These are phyloP conservation scores for Oehlia diaphana DNA, from an alignment of 192 early-diverging fungal genomes.

Conservation along the genomic window DNA sequence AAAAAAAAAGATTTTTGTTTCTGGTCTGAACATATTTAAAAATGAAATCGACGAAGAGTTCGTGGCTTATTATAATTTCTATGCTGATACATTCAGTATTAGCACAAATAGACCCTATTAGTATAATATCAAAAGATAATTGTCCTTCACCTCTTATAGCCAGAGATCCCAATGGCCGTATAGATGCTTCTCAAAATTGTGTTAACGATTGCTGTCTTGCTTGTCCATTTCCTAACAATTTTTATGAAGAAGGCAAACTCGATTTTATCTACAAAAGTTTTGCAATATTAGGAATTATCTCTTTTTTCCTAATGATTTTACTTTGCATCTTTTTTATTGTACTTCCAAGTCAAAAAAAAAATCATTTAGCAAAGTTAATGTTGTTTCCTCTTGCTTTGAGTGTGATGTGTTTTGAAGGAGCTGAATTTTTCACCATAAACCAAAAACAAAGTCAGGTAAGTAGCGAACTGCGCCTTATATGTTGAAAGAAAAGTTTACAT, in stretches of 20 bases:
- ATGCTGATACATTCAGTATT: background rate
- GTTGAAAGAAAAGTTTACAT: background rate
- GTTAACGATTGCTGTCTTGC: constrained; percentile 5
- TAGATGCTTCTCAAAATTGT: background rate
- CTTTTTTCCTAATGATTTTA: constrained; percentile 19
- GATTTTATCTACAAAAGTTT: background rate
- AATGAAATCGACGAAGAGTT: too few relatives aligned
- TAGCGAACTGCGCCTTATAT: too few relatives aligned
- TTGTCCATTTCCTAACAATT: constrained; percentile 21
- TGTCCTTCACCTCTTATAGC: background rate
- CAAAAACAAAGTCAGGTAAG: constrained; percentile 15
- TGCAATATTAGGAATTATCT: constrained; percentile 11
- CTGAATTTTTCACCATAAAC: constrained; percentile 3
- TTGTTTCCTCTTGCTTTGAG: constrained; percentile 23
- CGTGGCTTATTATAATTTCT: background rate
- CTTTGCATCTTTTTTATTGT: background rate
- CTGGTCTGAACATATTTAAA: too few relatives aligned
- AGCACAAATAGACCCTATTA: background rate
- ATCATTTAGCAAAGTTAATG: constrained; percentile 6
- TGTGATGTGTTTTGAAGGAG: background rate
- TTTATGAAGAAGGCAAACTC: background rate
- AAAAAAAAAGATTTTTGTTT: too few relatives aligned
- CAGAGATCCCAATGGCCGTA: background rate
- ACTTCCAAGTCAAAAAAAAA: constrained; percentile 19
- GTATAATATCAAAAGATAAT: background rate